Evolutionary conservation across 306 rosid genomes (phyloP).

Genomic region (Lithocarpus polystachyus): DNA sequence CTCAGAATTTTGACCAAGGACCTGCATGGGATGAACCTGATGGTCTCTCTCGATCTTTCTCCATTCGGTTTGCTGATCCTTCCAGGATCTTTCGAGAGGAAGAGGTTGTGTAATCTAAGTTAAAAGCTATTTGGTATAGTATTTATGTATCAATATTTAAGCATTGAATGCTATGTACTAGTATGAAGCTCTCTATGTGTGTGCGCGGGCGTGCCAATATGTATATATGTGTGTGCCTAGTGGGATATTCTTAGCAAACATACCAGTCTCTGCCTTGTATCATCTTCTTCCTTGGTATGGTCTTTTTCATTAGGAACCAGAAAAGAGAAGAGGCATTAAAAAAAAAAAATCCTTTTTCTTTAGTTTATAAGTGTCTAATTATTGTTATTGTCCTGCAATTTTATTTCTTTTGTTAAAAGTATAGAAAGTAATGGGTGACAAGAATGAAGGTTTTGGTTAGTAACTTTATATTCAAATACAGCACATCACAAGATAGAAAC

Average conservation of each 20-base stretch:
- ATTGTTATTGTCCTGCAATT: neutral
- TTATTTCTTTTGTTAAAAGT: neutral
- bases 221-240: too few species aligned
- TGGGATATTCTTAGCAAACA: neutral
- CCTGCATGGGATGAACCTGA: conserved; percentile 36
- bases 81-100: conserved; percentile 30
- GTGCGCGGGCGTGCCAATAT: too few species aligned
- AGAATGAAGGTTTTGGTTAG: neutral
- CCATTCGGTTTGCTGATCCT: conserved; percentile 50
- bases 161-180: neutral
- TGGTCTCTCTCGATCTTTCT: conserved; percentile 48
- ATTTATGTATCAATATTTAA: neutral
- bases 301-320: neutral
- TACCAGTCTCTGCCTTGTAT: neutral
- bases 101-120: conserved; percentile 14
- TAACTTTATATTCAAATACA: neutral
- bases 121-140: neutral
- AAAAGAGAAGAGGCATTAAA: too few species aligned
- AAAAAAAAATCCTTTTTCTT: too few species aligned
- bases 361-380: too few species aligned
- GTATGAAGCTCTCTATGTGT: neutral
- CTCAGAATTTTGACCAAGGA: conserved; percentile 59
- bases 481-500: neutral
- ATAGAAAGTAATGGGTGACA: neutral
- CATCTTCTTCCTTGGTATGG: neutral